Base-by-base conservation (phyloP, 768 basidiomycete species). In the Exidia glandulosa region DNA sequence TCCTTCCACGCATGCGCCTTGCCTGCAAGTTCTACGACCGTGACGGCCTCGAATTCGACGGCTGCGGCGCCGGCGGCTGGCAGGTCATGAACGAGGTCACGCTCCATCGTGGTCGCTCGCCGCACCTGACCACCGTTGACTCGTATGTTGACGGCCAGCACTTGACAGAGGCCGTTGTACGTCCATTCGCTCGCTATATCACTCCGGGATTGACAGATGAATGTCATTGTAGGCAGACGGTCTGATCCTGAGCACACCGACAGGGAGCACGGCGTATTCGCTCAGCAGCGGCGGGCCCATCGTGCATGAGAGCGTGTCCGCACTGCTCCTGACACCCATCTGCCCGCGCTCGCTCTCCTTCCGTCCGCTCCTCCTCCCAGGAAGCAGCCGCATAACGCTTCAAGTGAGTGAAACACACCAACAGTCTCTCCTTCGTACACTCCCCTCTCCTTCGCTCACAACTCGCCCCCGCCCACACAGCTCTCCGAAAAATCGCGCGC, bases 241-340 rank as follows among this genome's bases (percentile, higher is more conserved):
- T 36, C 76, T 96, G 61, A 93, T 96, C 59, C 84, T 97, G 58
- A 93, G 93, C 6, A 97, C 94, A 2, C 94, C 94, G 25, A 97
- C 94, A 2, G 94, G 94, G 5, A 96, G 94, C 25, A 96, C 94
- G 2, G 94, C 94, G 16, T 96, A 97, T 72, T 96, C 94, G 1
- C 79, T 97, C 27, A 95, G 93, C 2, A 90, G 94, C 0, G 94
- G 94, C 33, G 94, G 94, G 29, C 94, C 94, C 3, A 96, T 97
- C 64, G 92, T 96, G 0, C 94, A 96, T 63, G 94, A 94, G 2
- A 90, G 90, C 2, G 75, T 94, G 37, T 89, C 88, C 61, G 90
- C 93, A 1, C 79, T 96, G 57, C 88, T 97, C 14, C 75, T 97
- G 47, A 95, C 94, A 1, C 94, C 94, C n/a, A 95, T 97, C 64